phyloP scores from a whole-genome alignment of 495 filamentous ascomycete species.

The Penicillium cinerascens region DNA sequence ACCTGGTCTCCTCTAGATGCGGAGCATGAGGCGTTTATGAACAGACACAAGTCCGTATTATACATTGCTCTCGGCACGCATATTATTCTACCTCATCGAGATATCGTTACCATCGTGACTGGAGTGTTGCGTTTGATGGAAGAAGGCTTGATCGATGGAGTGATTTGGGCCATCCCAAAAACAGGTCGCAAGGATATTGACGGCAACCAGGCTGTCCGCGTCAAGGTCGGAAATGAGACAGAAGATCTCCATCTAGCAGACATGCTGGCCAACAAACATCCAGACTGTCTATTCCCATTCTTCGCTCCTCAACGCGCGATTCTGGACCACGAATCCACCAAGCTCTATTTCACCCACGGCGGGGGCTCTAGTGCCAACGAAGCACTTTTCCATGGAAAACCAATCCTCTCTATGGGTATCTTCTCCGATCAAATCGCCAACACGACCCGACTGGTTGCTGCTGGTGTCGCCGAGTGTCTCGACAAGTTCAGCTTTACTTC shows the following conservation, averaged over 20 bases:
- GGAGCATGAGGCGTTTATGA: constrained; percentile 20
- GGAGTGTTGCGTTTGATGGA: no score
- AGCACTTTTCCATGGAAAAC: constrained; percentile 32
- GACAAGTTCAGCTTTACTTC: constrained; percentile 32
- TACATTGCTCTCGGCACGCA: constrained; percentile 41
- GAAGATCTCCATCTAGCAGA: constrained; percentile 5
- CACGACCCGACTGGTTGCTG: constrained; percentile 25
- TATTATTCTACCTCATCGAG: constrained; percentile 23
- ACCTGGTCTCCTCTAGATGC: constrained; percentile 22
- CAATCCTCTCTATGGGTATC: constrained; percentile 29
- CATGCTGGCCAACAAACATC: constrained; percentile 21
- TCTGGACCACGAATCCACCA: constrained; percentile 18
- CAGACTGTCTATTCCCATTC: constrained; percentile 6
- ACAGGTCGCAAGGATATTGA: background rate
- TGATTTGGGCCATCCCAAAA: background rate
- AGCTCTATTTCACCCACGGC: background rate
- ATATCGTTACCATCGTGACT: background rate
- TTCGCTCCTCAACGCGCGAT: constrained; percentile 7
- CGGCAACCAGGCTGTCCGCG: background rate
- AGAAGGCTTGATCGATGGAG: background rate
- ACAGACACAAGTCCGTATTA: constrained; percentile 16
- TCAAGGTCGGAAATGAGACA: background rate
- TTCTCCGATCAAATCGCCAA: constrained; percentile 37
- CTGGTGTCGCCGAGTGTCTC: constrained; percentile 25
- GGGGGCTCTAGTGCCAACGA: constrained; percentile 35